Evolutionary conservation across 2,329 filamentous ascomycete species (phyloP).

Genomic region (Cordyceps javanica): DNA sequence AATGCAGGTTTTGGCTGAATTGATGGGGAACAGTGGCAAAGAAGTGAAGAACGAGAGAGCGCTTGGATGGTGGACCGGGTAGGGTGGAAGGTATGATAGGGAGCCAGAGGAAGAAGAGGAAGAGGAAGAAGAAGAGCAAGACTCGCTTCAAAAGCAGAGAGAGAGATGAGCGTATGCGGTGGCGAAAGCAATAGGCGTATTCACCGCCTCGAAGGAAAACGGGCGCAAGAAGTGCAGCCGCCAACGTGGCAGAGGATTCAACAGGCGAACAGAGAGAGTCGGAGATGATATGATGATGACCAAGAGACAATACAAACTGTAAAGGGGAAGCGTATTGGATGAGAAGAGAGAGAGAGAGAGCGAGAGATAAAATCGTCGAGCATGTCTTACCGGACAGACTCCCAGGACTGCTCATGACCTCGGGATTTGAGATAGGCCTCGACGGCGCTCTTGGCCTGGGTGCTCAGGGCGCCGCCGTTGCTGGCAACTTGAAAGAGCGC

Average conservation of each 20-base stretch:
- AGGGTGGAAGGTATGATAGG: slow-evolving; percentile 1
- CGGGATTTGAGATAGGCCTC: slow-evolving; percentile 25
- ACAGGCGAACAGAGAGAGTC: neutral
- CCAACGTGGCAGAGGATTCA: neutral
- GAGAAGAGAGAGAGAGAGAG: slow-evolving; percentile 6
- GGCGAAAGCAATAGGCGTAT: neutral
- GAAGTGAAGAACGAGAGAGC: slow-evolving; percentile 2
- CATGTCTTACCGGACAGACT: slow-evolving; percentile 36
- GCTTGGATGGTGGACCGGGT: neutral
- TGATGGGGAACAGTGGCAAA: neutral
- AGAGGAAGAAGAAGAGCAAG: no score
- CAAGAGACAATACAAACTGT: no score
- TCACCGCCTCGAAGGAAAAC: neutral
- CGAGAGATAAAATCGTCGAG: neutral
- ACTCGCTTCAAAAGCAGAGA: no score
- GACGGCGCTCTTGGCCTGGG: slow-evolving; percentile 25
- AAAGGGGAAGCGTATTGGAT: neutral
- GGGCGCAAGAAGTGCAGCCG: neutral
- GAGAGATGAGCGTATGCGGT: no score
- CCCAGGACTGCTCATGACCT: slow-evolving; percentile 35
- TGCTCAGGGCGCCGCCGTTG: slow-evolving; percentile 21
- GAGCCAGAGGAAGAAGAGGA: neutral
- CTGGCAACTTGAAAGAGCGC: slow-evolving; percentile 27
- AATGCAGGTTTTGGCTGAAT: no score
- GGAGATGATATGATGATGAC: neutral